A percentile compares a stretch with the other conserved stretches of the same genome.
Evolutionary conservation across 1,139 yeast species (phyloP).

Genomic region (Diutina catenulata): DNA sequence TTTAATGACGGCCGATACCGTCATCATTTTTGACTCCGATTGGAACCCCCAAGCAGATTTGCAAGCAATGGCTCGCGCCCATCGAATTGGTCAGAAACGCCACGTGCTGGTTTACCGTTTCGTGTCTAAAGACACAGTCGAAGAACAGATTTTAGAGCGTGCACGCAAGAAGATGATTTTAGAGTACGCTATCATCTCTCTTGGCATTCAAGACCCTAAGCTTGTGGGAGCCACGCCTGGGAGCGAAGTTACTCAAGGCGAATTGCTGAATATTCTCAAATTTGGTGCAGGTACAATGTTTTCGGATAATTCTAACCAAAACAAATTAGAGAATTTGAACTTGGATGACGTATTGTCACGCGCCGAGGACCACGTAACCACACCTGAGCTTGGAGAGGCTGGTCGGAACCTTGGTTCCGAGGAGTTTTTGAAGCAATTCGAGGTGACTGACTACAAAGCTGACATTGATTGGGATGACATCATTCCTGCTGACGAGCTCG

Average conservation of each 20-base stretch:
- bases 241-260: too few relatives aligned
- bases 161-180: conserved; percentile 97
- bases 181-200: conserved; percentile 92
- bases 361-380: conserved; percentile 94
- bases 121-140: conserved; percentile 94
- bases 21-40: conserved; percentile 92
- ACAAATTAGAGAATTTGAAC: conserved; percentile 88
- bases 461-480: conserved; percentile 99
- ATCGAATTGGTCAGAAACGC: conserved; percentile 95
- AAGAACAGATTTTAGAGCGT: conserved; percentile 91
- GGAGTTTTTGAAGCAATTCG: conserved; percentile 93
- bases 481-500: conserved; percentile 89
- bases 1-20: conserved; percentile 98
- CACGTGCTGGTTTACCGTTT: conserved; percentile 96
- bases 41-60: conserved; percentile 85
- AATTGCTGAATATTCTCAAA: conserved; percentile 83
- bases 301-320: conserved; percentile 82
- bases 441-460: conserved; percentile 96
- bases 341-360: conserved; percentile 92
- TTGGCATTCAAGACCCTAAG: conserved; percentile 79
- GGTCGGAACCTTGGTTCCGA: conserved; percentile 79
- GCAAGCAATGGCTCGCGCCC: conserved; percentile 99
- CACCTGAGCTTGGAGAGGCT: conserved; percentile 94
- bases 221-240: conserved; percentile 25
- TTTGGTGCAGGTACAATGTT: conserved; percentile 99